Evolutionary conservation across 179 eudicot genomes (phyloP), one percentile per base, ranked within the genome.

Genomic region (Silene noctiflora): DNA sequence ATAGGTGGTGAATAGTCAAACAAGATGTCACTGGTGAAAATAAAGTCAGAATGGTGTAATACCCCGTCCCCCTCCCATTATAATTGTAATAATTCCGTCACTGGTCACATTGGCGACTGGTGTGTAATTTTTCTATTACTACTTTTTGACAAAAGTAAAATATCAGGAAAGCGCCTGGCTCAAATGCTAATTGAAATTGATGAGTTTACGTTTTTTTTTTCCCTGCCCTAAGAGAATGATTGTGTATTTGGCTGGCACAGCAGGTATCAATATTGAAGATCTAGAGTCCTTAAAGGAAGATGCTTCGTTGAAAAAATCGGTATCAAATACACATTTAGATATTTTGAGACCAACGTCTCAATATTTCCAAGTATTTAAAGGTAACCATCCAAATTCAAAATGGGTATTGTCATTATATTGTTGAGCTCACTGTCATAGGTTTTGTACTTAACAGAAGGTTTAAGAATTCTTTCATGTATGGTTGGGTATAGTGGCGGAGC

Each of bases 281-380:
- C 86, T 85, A 70, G 83, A 78, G 78, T 79, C 75, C 81, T 78
- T 81, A 72, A 81, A 69, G 81, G 84, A 82, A 75, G 84, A 69
- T 51, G 75, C 84, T 72, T 88, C 83, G 73, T 77, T 90, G 87
- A 88, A 75, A 75, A 84, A 76, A 76, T 77, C 86, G 61, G 85
- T 69, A 74, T 78, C 90, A 4, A 84, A 86, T 68, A 86, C 88
- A 83, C 62, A 79, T 79, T 82, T 84, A 74, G 89, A 83, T 80
- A 87, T 87, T 81, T 79, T 83, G 85, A 89, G 88, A 76, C 88
- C 91, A 60, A 77, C 85, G 70, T 79, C 89, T 84, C 88, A 87
- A 68, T 82, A 81, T 79, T 80, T 79, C 76, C 81, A 91, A 68
- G 66, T 83, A 27, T 80, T 83, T 71, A 87, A 82, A 87, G 91